A percentile compares a stretch with the other conserved stretches of the same genome.
Evolutionary conservation across 768 basidiomycete species (phyloP).

Genomic region (Lactarius akahatsu): DNA sequence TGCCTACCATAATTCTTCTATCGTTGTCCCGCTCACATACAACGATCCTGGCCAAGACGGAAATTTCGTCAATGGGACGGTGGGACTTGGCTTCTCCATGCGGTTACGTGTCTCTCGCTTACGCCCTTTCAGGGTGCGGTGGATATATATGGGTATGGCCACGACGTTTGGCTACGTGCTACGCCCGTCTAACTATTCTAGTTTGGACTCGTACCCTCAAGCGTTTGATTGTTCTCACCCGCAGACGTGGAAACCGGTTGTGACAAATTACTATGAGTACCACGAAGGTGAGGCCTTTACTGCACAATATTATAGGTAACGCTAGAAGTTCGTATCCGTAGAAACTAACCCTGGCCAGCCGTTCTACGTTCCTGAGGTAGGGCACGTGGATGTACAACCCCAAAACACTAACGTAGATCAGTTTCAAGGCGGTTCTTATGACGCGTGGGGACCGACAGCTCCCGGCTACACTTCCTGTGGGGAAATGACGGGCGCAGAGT

Average conservation of each 20-base stretch:
- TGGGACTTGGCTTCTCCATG: conserved; percentile 33
- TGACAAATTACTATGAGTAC: conserved; percentile 61
- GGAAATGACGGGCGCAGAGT: conserved; percentile 66
- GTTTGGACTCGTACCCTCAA: conserved; percentile 68
- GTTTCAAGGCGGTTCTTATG: conserved; percentile 76
- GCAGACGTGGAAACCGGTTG: conserved; percentile 60
- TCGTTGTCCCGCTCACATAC: conserved; percentile 71
- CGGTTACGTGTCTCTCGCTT: neutral
- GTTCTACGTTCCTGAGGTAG: conserved; percentile 70
- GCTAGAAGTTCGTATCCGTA: conserved; percentile 13
- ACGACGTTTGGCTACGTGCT: neutral
- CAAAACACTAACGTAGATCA: conserved; percentile 32
- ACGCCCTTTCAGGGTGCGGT: conserved; percentile 54
- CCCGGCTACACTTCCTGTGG: conserved; percentile 69
- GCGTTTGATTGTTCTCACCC: conserved; percentile 80
- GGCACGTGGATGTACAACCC: conserved; percentile 13
- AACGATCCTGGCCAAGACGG: conserved; percentile 60
- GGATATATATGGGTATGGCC: conserved; percentile 65
- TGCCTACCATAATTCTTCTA: conserved; percentile 52
- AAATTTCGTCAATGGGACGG: conserved; percentile 73
- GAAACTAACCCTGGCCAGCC: conserved; percentile 50
- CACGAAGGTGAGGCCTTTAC: conserved; percentile 42
- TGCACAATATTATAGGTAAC: neutral
- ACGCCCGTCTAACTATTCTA: conserved; percentile 1
- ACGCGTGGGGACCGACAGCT: conserved; percentile 76